Conservation (phyloP, 148 eudicot genomes). For the Spergularia marina region DNA sequence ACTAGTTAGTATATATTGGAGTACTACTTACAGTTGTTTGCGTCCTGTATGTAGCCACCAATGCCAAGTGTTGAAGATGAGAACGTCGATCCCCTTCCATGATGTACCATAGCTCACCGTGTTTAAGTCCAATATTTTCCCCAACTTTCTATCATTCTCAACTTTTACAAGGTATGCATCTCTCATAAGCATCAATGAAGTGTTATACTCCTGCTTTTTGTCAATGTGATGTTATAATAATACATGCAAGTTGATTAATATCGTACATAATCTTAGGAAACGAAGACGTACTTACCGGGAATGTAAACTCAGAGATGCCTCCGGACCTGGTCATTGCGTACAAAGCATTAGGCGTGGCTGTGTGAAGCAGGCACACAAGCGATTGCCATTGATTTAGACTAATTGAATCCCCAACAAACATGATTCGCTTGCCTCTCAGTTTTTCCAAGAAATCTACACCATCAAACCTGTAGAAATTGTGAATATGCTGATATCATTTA, state of each 20-base stretch:
- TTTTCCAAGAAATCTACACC: conserved; percentile 28
- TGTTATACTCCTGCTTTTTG: conserved; percentile 36
- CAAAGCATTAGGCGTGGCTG: conserved; percentile 29
- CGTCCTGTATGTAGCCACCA: conserved; percentile 84
- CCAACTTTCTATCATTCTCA: conserved; percentile 22
- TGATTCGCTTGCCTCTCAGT: conserved; percentile 38
- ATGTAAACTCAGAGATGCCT: conserved; percentile 36
- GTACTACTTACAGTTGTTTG: conserved; percentile 54
- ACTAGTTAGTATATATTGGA: too few species aligned
- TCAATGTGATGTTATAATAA: not conserved
- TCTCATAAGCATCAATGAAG: conserved; percentile 42
- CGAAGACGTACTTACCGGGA: conserved; percentile 34
- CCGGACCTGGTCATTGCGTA: conserved; percentile 26
- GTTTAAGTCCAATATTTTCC: conserved; percentile 48
- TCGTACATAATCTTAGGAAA: not conserved
- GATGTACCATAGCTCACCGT: conserved; percentile 32
- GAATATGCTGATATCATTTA: not conserved
- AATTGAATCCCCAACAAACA: conserved; percentile 64
- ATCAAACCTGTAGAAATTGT: conserved; percentile 23
- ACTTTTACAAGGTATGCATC: conserved; percentile 53
- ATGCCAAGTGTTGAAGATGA: conserved; percentile 80
- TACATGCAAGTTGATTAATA: not conserved
- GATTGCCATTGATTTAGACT: conserved; percentile 61
- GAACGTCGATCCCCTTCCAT: conserved; percentile 48
- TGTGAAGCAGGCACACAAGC: conserved; percentile 48